phyloP scores from a whole-genome alignment of 2,329 filamentous ascomycete species.

The Hirsutella rhossiliensis region DNA sequence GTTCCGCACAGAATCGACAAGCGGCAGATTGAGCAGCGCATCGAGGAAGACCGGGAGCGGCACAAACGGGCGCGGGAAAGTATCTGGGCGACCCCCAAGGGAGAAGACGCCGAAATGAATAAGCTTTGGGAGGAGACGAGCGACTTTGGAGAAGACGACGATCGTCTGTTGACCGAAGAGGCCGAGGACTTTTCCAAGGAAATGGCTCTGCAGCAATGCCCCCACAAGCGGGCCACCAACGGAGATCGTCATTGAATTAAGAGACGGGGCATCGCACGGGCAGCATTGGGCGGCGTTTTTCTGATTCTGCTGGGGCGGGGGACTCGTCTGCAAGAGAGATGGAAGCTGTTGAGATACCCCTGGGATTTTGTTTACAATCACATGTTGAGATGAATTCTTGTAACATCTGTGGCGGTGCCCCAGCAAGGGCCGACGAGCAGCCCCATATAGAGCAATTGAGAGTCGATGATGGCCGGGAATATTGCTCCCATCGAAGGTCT shows the following conservation, averaged over 20 bases:
- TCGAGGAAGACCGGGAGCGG: conserved; percentile 90
- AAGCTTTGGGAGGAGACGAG: conserved; percentile 81
- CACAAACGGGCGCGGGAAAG: conserved; percentile 87
- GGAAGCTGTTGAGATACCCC: conserved; percentile 15
- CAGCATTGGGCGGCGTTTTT: conserved; percentile 18
- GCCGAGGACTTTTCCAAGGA: conserved; percentile 31
- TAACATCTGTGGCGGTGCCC: too few species aligned
- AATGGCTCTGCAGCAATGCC: conserved; percentile 27
- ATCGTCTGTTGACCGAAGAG: conserved; percentile 66
- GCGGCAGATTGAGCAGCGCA: conserved; percentile 84
- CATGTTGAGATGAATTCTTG: too few species aligned
- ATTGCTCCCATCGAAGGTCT: conserved; percentile 2
- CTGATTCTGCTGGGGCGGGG: background rate
- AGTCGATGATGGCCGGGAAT: background rate
- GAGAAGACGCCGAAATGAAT: conserved; percentile 56
- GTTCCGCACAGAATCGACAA: conserved; percentile 52
- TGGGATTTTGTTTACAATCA: background rate
- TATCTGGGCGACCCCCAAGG: conserved; percentile 73
- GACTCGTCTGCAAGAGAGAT: background rate
- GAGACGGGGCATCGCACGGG: background rate
- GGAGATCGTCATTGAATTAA: conserved; percentile 13
- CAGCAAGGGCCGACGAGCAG: too few species aligned
- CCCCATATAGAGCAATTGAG: background rate
- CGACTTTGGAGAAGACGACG: conserved; percentile 80
- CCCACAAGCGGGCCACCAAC: conserved; percentile 22